phyloP scores from a whole-genome alignment of 2,329 filamentous ascomycete genomes.

The Penicillium sp. region DNA sequence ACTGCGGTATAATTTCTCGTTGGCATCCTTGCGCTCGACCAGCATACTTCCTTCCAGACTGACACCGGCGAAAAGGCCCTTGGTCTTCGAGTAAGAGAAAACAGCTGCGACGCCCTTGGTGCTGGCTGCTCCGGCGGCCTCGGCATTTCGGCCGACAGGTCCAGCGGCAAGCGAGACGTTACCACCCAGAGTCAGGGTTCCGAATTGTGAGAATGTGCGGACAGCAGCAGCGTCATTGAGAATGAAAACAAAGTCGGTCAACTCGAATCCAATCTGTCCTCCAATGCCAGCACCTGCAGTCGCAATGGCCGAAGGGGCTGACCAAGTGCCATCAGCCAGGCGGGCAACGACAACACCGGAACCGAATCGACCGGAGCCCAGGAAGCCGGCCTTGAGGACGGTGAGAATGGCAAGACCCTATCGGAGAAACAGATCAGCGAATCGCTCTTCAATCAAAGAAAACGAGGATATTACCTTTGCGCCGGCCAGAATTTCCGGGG shows the following conservation, averaged over 20 bases:
- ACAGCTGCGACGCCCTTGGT: conserved; percentile 86
- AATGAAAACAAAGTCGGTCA: conserved; percentile 85
- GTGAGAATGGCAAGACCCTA: conserved; percentile 54
- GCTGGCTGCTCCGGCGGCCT: conserved; percentile 91
- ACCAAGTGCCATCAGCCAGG: conserved; percentile 52
- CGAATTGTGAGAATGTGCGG: conserved; percentile 89
- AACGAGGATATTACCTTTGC: conserved; percentile 70
- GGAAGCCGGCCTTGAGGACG: conserved; percentile 53
- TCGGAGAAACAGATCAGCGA: conserved; percentile 3
- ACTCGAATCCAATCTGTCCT: conserved; percentile 54
- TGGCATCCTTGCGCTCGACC: conserved; percentile 93
- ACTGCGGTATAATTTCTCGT: conserved; percentile 90
- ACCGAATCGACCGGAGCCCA: conserved; percentile 53
- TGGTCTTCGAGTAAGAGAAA: conserved; percentile 97
- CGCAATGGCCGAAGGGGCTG: conserved; percentile 52
- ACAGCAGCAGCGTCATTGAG: conserved; percentile 89
- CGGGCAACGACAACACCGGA: conserved; percentile 54
- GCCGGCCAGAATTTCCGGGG: conserved; percentile 81
- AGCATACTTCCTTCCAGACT: conserved; percentile 91
- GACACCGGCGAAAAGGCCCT: conserved; percentile 93
- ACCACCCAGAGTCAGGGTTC: conserved; percentile 87
- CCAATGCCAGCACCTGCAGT: conserved; percentile 53
- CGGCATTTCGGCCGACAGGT: conserved; percentile 89
- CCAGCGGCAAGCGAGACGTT: conserved; percentile 96
- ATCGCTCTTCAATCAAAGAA: conserved; percentile 7